Evolutionary conservation across 2,329 filamentous ascomycete genomes (phyloP).

Genomic region (Shiraia sp.): DNA sequence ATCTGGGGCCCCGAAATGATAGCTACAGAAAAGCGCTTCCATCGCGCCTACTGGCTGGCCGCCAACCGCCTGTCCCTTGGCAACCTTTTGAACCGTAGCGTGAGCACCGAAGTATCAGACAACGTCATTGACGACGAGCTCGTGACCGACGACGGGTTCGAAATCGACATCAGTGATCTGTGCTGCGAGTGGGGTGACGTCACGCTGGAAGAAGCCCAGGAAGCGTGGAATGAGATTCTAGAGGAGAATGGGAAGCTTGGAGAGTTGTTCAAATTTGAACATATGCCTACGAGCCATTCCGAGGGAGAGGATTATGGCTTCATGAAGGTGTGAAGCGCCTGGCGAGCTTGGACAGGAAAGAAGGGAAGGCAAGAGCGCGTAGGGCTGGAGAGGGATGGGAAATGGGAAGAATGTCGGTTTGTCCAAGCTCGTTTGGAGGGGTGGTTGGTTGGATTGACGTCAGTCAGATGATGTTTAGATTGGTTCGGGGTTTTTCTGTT

Average conservation of each 20-base stretch:
- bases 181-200: slow-evolving; percentile 6
- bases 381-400: too few species aligned
- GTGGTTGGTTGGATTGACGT: too few species aligned
- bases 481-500: too few species aligned
- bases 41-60: slow-evolving; percentile 34
- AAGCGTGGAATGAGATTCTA: slow-evolving; percentile 7
- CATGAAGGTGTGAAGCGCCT: not conserved
- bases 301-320: not conserved
- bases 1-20: slow-evolving; percentile 16
- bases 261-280: not conserved
- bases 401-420: too few species aligned
- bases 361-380: too few species aligned
- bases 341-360: too few species aligned
- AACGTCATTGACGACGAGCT: slow-evolving; percentile 9
- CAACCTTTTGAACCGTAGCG: slow-evolving; percentile 15
- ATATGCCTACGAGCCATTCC: not conserved
- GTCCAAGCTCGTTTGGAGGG: too few species aligned
- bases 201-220: not conserved
- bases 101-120: slow-evolving; percentile 1
- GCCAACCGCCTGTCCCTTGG: slow-evolving; percentile 20
- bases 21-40: slow-evolving; percentile 27
- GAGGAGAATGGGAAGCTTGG: slow-evolving; percentile 1
- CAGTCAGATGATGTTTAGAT: too few species aligned
- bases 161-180: slow-evolving; percentile 11
- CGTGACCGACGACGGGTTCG: slow-evolving; percentile 7